Evolutionary conservation across 1,139 yeast species (phyloP), one percentile per base, ranked within the genome.

Genomic region (Nakaseomyces nivariensis): DNA sequence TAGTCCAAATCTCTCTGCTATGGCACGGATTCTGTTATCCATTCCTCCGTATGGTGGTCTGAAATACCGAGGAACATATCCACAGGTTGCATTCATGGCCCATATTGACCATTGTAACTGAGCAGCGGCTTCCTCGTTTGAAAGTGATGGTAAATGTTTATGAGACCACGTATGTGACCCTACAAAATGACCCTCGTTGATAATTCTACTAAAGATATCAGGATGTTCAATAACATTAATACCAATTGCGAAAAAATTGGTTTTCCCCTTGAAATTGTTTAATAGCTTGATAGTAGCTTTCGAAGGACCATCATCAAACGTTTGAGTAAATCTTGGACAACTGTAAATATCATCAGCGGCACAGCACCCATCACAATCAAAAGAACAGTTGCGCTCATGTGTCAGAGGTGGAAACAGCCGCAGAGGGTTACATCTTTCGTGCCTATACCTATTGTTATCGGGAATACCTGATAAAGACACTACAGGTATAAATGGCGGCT

Each of bases 11-110:
- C 84, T 86, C 48, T 92, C 72, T n/a, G 88, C 76, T 49, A 90
- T 86, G 1, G 83, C 72, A 50, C 97, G 71, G 1, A 90, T 84
- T 49, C 97, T 72, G 64, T 89, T 84, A 68, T 90, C 98, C 46
- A 86, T 74, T 0, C 96, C 97, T 0, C 97, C 97, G 66, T 87
- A 90, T 0, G 98, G 98, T 0, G 98, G 98, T 54, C 98, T 75
- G 66, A 86, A 90, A 85, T 92, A 92, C 61, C 84, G 83, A 9
- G 97, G 97, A n/a, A 86, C 65, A 59, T 89, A 92, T 24, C 82
- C 74, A 0, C 87, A 85, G 0, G 97, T 89, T 3, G 97, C 96
- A 68, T 92, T 89, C 94, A 89, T 87, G 4, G 97, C 96, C 97
- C 97, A 90, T 37, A 89, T 81, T 1, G 95, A 84, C 98, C 97